These are phyloP conservation scores for Dothideomycetes sp. DNA, from an alignment of 2,329 filamentous ascomycete species.

Conservation along the genomic window DNA sequence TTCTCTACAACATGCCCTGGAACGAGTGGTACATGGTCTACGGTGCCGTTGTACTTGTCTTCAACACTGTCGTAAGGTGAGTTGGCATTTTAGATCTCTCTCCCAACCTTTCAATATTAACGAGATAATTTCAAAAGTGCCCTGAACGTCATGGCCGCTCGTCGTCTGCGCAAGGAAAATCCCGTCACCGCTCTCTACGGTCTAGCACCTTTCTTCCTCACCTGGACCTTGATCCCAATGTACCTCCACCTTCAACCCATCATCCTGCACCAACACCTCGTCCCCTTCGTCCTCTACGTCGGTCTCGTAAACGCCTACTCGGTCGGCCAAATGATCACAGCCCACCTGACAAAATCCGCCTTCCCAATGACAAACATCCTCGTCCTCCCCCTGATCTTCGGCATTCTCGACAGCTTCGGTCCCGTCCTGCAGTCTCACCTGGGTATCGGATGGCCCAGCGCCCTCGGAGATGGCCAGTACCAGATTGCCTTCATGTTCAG, in stretches of 20 bases:
- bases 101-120: neutral
- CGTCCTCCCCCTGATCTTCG: slow-evolving; percentile 65
- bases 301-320: slow-evolving; percentile 90
- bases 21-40: slow-evolving; percentile 90
- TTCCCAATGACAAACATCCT: slow-evolving; percentile 92
- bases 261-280: slow-evolving; percentile 72
- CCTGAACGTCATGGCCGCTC: slow-evolving; percentile 73
- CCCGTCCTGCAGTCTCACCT: slow-evolving; percentile 48
- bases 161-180: slow-evolving; percentile 62
- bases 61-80: slow-evolving; percentile 69
- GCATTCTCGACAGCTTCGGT: slow-evolving; percentile 71
- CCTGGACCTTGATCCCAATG: slow-evolving; percentile 65
- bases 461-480: slow-evolving; percentile 61
- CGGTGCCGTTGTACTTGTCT: slow-evolving; percentile 68
- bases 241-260: slow-evolving; percentile 80
- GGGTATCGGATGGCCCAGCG: slow-evolving; percentile 62
- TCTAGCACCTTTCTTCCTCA: slow-evolving; percentile 67
- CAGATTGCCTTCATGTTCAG: slow-evolving; percentile 87
- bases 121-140: slow-evolving; percentile 39
- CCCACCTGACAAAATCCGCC: slow-evolving; percentile 75
- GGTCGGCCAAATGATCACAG: slow-evolving; percentile 91
- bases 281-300: slow-evolving; percentile 83
- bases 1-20: slow-evolving; percentile 71
- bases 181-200: slow-evolving; percentile 69
- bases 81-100: slow-evolving; percentile 9